These are phyloP conservation scores for Cladophialophora bantiana DNA, from an alignment of 2,329 filamentous ascomycete species.

Conservation along the genomic window DNA sequence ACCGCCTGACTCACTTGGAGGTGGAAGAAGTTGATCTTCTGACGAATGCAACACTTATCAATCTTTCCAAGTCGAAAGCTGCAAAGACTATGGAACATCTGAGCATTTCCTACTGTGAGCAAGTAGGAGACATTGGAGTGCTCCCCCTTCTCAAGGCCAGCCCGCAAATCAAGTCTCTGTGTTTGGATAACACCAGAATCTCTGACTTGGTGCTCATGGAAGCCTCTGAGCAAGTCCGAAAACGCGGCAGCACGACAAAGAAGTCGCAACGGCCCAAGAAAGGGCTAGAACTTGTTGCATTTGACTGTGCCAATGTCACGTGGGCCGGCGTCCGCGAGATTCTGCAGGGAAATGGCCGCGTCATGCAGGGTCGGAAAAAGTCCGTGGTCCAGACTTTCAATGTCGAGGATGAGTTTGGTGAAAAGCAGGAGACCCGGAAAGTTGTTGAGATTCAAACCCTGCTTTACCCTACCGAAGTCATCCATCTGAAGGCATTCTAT, in stretches of 20 bases:
- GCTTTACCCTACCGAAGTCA: conserved; percentile 77
- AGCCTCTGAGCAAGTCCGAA: conserved; percentile 78
- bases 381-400: conserved; percentile 32
- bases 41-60: conserved; percentile 76
- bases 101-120: conserved; percentile 89
- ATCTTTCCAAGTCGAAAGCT: conserved; percentile 78
- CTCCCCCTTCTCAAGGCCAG: conserved; percentile 81
- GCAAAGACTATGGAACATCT: conserved; percentile 76
- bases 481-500: conserved; percentile 91
- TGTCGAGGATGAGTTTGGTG: conserved; percentile 24
- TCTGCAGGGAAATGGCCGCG: conserved; percentile 80
- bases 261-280: conserved; percentile 57
- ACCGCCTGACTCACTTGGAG: conserved; percentile 83
- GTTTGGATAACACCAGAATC: conserved; percentile 92
- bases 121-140: conserved; percentile 81
- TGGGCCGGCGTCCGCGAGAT: conserved; percentile 92
- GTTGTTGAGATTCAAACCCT: conserved; percentile 43
- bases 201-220: conserved; percentile 86
- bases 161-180: conserved; percentile 70
- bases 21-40: conserved; percentile 82
- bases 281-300: conserved; percentile 79
- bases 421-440: conserved; percentile 33
- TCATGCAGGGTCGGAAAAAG: conserved; percentile 50
- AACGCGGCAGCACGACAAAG: conserved; percentile 62
- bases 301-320: conserved; percentile 89